Base-by-base conservation (phyloP, 2,329 filamentous ascomycete genomes). In the Alternaria gansuensis region DNA sequence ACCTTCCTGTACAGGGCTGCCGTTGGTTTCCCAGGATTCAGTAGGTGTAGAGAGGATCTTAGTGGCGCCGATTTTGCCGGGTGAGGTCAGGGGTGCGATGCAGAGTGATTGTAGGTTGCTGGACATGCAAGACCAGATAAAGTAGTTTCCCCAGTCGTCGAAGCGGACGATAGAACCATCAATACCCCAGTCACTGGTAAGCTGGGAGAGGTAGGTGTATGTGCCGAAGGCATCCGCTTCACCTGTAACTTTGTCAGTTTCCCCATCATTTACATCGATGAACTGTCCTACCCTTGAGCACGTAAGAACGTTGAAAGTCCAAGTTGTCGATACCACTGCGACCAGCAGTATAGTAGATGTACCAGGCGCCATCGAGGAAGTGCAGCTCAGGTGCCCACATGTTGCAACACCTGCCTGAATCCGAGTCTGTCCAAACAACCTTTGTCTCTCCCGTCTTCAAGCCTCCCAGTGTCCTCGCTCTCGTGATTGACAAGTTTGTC, bases 381-480 rank as follows among this genome's bases (percentile, higher is more conserved):
- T 86, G 84, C 0, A 85, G 74, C 64, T 86, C 84, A 0, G 84
- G 85, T 0, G 85, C 84, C 85, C 85, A 87, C 36, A 87, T 80
- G 33, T 68, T 66, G 33, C 59, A 83, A 71, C 82, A 83, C 14
- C 83, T 77, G 4, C 75, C 75, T 2, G 83, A 67, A 14, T 79
- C 80, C 4, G 71, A 74, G 54, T 84, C 82, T 0, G 77, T 79
- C 75, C 83, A 87, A 28, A 87, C 82, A 3, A 69, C 73, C 62
- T 84, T 85, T 21, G 79, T 81, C 36, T 81, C 77, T 0, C 81
- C 83, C 0, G 79, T 82, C 75, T 85, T 85, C n/a, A 88, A 72
- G 0, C 84, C 84, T 31, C 82, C 80, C 5, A 88, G 73, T 0
- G 84, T 87, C 9, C 75, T 83, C 0, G 85, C 80, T 0, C 83